phyloP scores from a whole-genome alignment of 805 yeast species.

The Candida manassasensis region DNA sequence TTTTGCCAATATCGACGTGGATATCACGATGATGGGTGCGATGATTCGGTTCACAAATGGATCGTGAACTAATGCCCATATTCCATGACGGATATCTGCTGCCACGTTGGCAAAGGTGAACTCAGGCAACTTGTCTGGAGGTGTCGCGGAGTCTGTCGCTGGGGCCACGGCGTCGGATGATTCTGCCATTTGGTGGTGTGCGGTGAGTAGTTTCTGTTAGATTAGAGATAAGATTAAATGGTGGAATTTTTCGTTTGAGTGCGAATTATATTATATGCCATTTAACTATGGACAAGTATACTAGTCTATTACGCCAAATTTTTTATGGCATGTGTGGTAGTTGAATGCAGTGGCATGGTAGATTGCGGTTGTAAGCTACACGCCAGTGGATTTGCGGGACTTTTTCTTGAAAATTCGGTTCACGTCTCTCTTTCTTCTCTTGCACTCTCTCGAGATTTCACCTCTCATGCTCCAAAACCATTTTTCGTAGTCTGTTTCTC shows the following conservation, averaged over 20 bases:
- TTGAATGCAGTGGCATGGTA: too few relatives aligned
- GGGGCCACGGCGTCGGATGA: not conserved
- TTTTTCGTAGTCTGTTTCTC: slow-evolving; percentile 52
- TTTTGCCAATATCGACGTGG: slow-evolving; percentile 41
- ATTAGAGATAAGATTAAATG: too few relatives aligned
- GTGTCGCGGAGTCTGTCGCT: slow-evolving; percentile 3
- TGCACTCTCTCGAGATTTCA: slow-evolving; percentile 70
- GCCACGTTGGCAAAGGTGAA: slow-evolving; percentile 45
- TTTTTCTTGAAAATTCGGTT: slow-evolving; percentile 53
- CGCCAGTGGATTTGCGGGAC: slow-evolving; percentile 5
- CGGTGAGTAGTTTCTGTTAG: not conserved
- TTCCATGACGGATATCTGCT: slow-evolving; percentile 42
- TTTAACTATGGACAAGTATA: too few relatives aligned
- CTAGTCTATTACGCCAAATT: too few relatives aligned
- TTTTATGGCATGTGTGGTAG: too few relatives aligned
- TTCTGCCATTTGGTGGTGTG: not conserved
- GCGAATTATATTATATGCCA: too few relatives aligned
- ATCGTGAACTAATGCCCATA: slow-evolving; percentile 40
- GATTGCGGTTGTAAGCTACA: too few relatives aligned
- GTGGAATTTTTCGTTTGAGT: too few relatives aligned
- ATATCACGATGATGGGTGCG: slow-evolving; percentile 43
- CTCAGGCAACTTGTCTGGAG: slow-evolving; percentile 36
- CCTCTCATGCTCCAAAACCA: slow-evolving; percentile 85
- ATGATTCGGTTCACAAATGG: slow-evolving; percentile 44
- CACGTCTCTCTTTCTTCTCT: slow-evolving; percentile 71